phyloP scores from a whole-genome alignment of 495 filamentous ascomycete genomes.

The Aspergillus panamensis region DNA sequence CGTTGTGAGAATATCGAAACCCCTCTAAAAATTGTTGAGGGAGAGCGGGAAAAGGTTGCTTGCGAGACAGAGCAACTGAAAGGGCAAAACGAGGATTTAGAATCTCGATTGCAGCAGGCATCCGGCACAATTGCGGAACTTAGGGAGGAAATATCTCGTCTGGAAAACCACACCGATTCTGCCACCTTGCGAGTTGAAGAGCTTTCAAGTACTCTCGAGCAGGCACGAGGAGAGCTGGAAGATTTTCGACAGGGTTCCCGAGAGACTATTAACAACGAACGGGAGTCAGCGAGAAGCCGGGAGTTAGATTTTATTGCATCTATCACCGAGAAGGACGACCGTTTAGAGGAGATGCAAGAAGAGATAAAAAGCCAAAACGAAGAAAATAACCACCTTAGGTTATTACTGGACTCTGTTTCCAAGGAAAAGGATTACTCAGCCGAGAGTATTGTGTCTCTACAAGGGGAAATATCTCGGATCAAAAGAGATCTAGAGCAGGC shows the following conservation, averaged over 20 bases:
- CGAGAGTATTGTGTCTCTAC: slow-evolving; percentile 17
- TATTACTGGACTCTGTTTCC: slow-evolving; percentile 18
- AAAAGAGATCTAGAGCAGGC: slow-evolving; percentile 19
- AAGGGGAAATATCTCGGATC: slow-evolving; percentile 21
- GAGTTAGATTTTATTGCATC: slow-evolving; percentile 46
- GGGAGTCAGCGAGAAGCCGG: slow-evolving; percentile 33
- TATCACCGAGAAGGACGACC: slow-evolving; percentile 45
- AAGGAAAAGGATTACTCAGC: slow-evolving; percentile 20
- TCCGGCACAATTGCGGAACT: slow-evolving; percentile 23
- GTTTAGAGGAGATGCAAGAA: slow-evolving; percentile 37
- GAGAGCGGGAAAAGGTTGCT: slow-evolving; percentile 39
- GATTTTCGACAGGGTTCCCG: slow-evolving; percentile 24
- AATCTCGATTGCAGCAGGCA: slow-evolving; percentile 26
- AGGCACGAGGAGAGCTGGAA: slow-evolving; percentile 29
- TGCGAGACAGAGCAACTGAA: slow-evolving; percentile 27
- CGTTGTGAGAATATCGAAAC: slow-evolving; percentile 49
- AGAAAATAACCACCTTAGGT: slow-evolving; percentile 21
- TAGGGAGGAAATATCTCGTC: slow-evolving; percentile 27
- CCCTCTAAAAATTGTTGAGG: slow-evolving; percentile 44
- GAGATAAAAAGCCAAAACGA: slow-evolving; percentile 20
- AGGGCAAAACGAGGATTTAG: slow-evolving; percentile 27
- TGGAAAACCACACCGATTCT: slow-evolving; percentile 31
- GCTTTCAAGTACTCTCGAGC: slow-evolving; percentile 27
- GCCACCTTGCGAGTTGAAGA: slow-evolving; percentile 26
- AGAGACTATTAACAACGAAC: slow-evolving; percentile 22